Evolutionary conservation across 148 eudicot genomes (phyloP), one percentile per base, ranked within the genome.

Genomic region (Suaeda aralocaspica): DNA sequence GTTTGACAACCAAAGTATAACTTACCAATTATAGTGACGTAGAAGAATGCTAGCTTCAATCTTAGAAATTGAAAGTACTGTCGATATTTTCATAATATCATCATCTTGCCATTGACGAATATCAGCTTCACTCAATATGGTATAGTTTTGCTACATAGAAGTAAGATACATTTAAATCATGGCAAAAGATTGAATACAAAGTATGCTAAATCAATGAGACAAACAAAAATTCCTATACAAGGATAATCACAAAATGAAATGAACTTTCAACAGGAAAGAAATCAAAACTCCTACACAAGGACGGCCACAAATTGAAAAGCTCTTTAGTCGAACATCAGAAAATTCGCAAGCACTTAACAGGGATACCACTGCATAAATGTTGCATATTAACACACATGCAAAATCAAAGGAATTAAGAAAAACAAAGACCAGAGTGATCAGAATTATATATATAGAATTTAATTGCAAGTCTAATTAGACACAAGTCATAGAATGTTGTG

Each of bases 21-120:
- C 26, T 75, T 78, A 88, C 92, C 96, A 90, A 62, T 83, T 84
- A 77, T 86, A 90, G 72, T 88, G 89, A 30, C 88, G 92, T 31
- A 90, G 90, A 71, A 90, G 90, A 70, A 84, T 82, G 61, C 82
- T 74, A 72, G 96, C 90, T 72, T 82, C 88, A 59, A 78, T 85
- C 66, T 75, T 78, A 63, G 96, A 77, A 67, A 90, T 86, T 28
- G 96, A 90, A 69, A 90, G 92, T 67, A 90, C 92, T 0, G 84
- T 74, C 44, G 87, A 76, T 68, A 90, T 76, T 82, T 81, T 79
- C 62, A 64, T 71, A 39, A 88, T 83, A 76, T 77, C 79, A 56
- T 90, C 92, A 67, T 86, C 92, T 84, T 86, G 92, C 41, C 70
- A 74, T 80, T 70, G 85, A 59, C 64, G 81, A 69, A 90, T 88